These are phyloP conservation scores for Corrigiola litoralis DNA, from an alignment of 179 eudicot species.

Conservation along the genomic window DNA sequence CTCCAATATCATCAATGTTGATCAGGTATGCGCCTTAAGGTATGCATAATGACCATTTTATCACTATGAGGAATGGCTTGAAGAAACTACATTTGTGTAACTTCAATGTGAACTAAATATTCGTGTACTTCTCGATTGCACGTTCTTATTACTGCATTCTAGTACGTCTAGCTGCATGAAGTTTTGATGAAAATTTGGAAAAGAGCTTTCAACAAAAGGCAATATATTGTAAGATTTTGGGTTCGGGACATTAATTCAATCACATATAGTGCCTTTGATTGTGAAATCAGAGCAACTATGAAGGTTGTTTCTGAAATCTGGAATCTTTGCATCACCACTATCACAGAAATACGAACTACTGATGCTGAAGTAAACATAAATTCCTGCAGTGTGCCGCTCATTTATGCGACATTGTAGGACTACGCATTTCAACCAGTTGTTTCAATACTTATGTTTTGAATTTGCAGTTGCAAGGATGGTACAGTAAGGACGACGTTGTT, in stretches of 20 bases:
- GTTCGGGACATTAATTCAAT: no score
- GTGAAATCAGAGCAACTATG: no score
- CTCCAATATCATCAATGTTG: slow-evolving; percentile 60
- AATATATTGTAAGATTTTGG: no score
- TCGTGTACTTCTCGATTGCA: no score
- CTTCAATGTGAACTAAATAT: neutral
- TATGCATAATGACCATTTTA: slow-evolving; percentile 21
- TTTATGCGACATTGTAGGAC: neutral
- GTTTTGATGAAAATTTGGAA: no score
- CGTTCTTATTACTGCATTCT: no score
- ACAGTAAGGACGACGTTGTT: slow-evolving; percentile 83
- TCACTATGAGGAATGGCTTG: neutral
- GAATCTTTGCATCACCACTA: no score
- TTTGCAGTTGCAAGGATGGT: slow-evolving; percentile 84
- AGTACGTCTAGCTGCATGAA: no score
- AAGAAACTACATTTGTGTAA: neutral
- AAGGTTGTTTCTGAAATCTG: no score
- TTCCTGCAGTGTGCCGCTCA: neutral
- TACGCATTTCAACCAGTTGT: neutral
- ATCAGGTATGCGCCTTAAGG: slow-evolving; percentile 65
- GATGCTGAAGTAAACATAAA: neutral
- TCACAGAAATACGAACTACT: no score
- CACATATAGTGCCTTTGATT: no score
- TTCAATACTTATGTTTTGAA: slow-evolving; percentile 6
- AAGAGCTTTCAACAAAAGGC: no score